These are phyloP conservation scores for Plasmopara muralis DNA, from an alignment of 352 stramenopile genomes.

Conservation along the genomic window DNA sequence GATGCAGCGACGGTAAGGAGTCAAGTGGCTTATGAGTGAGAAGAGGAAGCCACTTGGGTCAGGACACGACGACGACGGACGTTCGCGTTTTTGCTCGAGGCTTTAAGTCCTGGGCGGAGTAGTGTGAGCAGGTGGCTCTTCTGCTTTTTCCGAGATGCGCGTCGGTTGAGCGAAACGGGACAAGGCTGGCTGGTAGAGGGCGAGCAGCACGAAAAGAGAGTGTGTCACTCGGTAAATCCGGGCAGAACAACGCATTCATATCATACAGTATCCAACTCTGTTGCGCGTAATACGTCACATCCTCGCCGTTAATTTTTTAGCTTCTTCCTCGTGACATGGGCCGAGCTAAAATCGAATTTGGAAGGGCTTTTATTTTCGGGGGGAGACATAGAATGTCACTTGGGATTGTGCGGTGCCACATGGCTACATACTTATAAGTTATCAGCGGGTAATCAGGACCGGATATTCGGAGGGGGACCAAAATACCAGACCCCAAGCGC, in stretches of 20 bases:
- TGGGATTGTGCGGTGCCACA: slow-evolving; percentile 4
- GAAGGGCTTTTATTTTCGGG: slow-evolving; percentile 9
- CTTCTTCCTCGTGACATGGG: slow-evolving; percentile 7
- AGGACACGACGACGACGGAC: slow-evolving; percentile 28
- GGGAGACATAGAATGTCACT: not conserved
- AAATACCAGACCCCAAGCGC: slow-evolving; percentile 22
- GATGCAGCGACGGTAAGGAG: slow-evolving; percentile 11
- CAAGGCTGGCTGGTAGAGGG: slow-evolving; percentile 25
- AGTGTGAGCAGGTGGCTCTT: slow-evolving; percentile 24
- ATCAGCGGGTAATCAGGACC: slow-evolving; percentile 23
- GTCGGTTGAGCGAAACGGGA: slow-evolving; percentile 11
- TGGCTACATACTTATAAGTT: slow-evolving; percentile 16
- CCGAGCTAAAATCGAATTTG: slow-evolving; percentile 6
- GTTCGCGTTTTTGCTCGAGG: slow-evolving; percentile 33
- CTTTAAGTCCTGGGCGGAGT: slow-evolving; percentile 25
- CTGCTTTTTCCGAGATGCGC: slow-evolving; percentile 36
- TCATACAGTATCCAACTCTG: slow-evolving; percentile 10
- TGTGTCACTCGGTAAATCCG: slow-evolving; percentile 15
- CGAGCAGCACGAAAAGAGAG: slow-evolving; percentile 22
- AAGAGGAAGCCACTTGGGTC: slow-evolving; percentile 34
- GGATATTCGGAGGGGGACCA: slow-evolving; percentile 24
- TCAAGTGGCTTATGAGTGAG: slow-evolving; percentile 21
- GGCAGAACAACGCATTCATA: not conserved
- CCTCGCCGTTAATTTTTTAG: slow-evolving; percentile 24
- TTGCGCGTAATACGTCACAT: slow-evolving; percentile 21